phyloP scores from a whole-genome alignment of 257 asterid species.

The Haberlea rhodopensis region DNA sequence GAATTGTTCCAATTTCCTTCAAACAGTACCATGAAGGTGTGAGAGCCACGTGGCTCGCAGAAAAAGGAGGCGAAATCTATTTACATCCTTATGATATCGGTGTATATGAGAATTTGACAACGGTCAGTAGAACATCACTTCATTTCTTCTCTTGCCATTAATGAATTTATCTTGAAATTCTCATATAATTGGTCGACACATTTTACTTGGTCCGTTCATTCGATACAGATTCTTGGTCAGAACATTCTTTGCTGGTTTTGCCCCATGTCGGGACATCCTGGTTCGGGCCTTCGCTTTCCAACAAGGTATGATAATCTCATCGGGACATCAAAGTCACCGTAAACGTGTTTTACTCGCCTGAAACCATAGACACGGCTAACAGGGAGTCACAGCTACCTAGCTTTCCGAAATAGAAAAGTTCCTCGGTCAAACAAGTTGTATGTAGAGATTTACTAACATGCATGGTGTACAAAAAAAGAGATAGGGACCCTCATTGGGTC shows the following conservation, averaged over 20 bases:
- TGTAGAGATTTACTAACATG: background rate
- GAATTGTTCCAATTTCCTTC: slow-evolving; percentile 19
- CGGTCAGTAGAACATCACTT: slow-evolving; percentile 42
- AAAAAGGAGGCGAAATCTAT: slow-evolving; percentile 76
- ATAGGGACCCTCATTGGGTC: background rate
- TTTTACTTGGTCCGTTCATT: background rate
- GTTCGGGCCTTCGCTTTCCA: slow-evolving; percentile 67
- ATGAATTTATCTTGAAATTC: no score
- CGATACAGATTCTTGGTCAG: slow-evolving; percentile 82
- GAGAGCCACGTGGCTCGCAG: slow-evolving; percentile 73
- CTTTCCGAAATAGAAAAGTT: background rate
- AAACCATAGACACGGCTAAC: background rate
- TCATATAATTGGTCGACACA: background rate
- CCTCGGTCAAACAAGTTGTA: background rate
- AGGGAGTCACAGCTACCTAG: background rate
- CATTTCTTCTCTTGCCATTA: slow-evolving; percentile 3
- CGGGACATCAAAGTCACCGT: background rate
- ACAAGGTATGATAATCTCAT: background rate
- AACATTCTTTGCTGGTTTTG: slow-evolving; percentile 62
- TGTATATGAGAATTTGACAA: slow-evolving; percentile 63
- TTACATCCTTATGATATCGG: slow-evolving; percentile 86
- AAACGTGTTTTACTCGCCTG: background rate
- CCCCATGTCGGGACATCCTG: slow-evolving; percentile 57
- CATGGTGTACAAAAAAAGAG: background rate
- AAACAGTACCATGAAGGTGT: slow-evolving; percentile 90